These are phyloP conservation scores for Rehmannia glutinosa DNA, from an alignment of 257 asterid genomes.

Conservation along the genomic window DNA sequence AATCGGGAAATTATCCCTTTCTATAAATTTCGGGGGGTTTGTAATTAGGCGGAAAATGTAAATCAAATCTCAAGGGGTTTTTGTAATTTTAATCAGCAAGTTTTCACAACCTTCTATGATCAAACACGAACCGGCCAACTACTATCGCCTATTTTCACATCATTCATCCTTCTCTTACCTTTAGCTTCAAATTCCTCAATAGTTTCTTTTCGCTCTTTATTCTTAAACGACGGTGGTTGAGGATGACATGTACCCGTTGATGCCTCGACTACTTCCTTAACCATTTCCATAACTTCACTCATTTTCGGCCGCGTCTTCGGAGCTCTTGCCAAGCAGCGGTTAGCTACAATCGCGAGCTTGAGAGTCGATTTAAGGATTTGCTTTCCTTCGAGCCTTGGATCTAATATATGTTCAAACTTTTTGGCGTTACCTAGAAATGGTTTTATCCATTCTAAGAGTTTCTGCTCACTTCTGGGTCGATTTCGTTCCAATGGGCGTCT, in stretches of 20 bases:
- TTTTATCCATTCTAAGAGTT: conserved; percentile 74
- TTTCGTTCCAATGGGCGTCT: conserved; percentile 75
- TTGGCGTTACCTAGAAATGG: conserved; percentile 56
- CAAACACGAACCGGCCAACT: no score
- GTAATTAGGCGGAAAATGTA: no score
- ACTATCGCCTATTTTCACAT: no score
- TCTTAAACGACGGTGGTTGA: not conserved
- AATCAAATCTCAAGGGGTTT: no score
- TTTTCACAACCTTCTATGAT: no score
- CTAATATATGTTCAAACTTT: conserved; percentile 62
- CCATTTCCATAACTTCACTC: conserved; percentile 20
- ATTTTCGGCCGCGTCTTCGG: conserved; percentile 67
- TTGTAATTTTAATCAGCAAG: no score
- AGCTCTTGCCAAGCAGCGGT: conserved; percentile 62
- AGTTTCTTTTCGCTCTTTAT: not conserved
- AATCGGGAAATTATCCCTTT: no score
- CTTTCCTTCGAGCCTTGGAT: conserved; percentile 61
- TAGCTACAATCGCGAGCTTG: conserved; percentile 64
- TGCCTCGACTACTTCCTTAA: conserved; percentile 20
- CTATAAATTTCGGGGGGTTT: no score
- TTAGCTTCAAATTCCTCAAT: not conserved
- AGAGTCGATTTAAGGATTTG: conserved; percentile 49
- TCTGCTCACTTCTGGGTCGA: conserved; percentile 73
- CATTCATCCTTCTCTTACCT: no score
- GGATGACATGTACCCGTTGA: not conserved